These are phyloP conservation scores for Combretum micranthum DNA, from an alignment of 345 rosid genomes.

Conservation along the genomic window DNA sequence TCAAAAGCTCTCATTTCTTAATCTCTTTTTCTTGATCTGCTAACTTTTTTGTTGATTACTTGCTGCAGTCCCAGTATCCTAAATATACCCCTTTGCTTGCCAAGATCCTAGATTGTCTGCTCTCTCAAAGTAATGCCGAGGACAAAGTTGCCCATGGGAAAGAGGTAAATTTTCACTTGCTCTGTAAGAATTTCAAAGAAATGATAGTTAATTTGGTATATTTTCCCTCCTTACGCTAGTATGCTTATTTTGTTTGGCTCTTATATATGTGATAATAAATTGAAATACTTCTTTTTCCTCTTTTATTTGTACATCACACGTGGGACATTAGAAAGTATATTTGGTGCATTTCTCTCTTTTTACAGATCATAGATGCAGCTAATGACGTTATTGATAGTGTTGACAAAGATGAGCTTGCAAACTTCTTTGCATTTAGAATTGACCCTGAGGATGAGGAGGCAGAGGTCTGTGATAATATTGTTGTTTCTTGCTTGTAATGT, in stretches of 20 bases:
- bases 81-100: slow-evolving; percentile 66
- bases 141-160: slow-evolving; percentile 58
- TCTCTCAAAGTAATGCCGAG: slow-evolving; percentile 47
- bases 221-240: background rate
- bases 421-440: slow-evolving; percentile 50
- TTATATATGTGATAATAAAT: no score
- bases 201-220: no score
- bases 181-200: no score
- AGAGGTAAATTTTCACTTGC: slow-evolving; percentile 43
- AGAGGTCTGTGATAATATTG: slow-evolving; percentile 38
- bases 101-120: slow-evolving; percentile 78
- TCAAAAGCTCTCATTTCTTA: no score
- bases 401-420: slow-evolving; percentile 71
- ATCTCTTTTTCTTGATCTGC: background rate
- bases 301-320: no score
- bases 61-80: slow-evolving; percentile 78
- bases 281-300: no score
- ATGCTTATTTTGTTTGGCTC: background rate
- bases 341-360: slow-evolving; percentile 2
- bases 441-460: slow-evolving; percentile 93
- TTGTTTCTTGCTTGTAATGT: background rate
- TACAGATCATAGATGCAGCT: slow-evolving; percentile 75
- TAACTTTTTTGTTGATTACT: slow-evolving; percentile 16
- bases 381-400: slow-evolving; percentile 71
- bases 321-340: background rate